Conservation (phyloP, 768 basidiomycete genomes). For the Agaricus subrufescens region DNA sequence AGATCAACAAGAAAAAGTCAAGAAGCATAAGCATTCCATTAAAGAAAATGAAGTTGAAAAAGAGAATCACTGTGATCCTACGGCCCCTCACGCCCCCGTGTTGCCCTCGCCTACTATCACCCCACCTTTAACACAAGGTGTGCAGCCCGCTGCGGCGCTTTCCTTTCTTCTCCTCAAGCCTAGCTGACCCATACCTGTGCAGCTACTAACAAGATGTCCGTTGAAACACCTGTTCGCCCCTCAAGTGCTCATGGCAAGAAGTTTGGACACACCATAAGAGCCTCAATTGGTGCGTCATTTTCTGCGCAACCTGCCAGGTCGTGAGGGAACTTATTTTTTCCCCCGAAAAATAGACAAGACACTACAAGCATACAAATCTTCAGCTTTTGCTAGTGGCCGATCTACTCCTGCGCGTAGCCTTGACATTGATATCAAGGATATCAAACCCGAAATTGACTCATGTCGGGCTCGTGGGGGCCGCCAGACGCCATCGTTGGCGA, state of each 20-base stretch:
- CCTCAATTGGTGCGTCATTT: slow-evolving; percentile 60
- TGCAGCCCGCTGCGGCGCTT: slow-evolving; percentile 8
- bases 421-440: slow-evolving; percentile 27
- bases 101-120: slow-evolving; percentile 23
- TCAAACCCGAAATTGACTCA: slow-evolving; percentile 8
- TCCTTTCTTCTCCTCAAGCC: neutral
- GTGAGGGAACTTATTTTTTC: neutral
- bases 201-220: slow-evolving; percentile 19
- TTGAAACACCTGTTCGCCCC: slow-evolving; percentile 15
- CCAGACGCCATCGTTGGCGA: slow-evolving; percentile 44
- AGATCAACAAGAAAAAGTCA: slow-evolving; percentile 24
- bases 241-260: slow-evolving; percentile 1
- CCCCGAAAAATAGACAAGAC: slow-evolving; percentile 51
- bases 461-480: slow-evolving; percentile 11
- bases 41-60: slow-evolving; percentile 19
- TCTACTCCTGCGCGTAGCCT: slow-evolving; percentile 39
- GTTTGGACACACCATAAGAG: slow-evolving; percentile 41
- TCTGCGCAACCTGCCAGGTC: neutral
- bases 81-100: slow-evolving; percentile 20
- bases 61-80: slow-evolving; percentile 19
- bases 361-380: slow-evolving; percentile 61
- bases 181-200: slow-evolving; percentile 6
- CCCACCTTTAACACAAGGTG: slow-evolving; percentile 26
- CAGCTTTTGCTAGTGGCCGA: slow-evolving; percentile 39
- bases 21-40: slow-evolving; percentile 16